Evolutionary conservation across 805 yeast species (phyloP).

Genomic region (Ogataea parapolymorpha): DNA sequence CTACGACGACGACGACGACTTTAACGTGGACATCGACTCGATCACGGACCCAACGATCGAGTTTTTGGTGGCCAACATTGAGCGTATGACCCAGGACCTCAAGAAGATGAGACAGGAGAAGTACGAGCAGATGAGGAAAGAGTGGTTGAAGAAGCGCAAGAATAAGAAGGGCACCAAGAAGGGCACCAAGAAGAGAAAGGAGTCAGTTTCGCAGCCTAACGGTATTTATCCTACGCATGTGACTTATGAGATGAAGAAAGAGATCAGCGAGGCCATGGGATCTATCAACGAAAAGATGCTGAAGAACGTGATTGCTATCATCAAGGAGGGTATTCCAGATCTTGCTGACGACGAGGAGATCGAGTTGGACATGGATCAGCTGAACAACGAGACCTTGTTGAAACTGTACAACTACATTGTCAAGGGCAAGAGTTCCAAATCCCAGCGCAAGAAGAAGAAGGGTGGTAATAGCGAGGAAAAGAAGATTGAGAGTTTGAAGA

Average conservation of each 20-base stretch:
- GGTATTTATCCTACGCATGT: conserved; percentile 42
- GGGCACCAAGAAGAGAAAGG: conserved; percentile 23
- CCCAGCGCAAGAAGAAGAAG: conserved; percentile 40
- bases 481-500: conserved; percentile 69
- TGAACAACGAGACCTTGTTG: conserved; percentile 78
- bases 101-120: conserved; percentile 78
- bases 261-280: conserved; percentile 81
- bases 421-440: conserved; percentile 39
- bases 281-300: conserved; percentile 73
- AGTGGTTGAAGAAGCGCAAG: conserved; percentile 51
- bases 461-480: conserved; percentile 64
- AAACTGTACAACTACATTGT: conserved; percentile 83
- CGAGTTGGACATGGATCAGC: conserved; percentile 91
- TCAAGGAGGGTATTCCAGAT: conserved; percentile 72
- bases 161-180: conserved; percentile 39
- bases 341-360: conserved; percentile 83
- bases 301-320: conserved; percentile 78
- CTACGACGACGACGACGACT: conserved; percentile 44
- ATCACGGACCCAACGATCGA: conserved; percentile 88
- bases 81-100: conserved; percentile 80
- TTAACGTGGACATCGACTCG: conserved; percentile 56
- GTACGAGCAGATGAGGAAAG: conserved; percentile 61
- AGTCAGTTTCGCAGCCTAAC: conserved; percentile 12
- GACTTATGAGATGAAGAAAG: conserved; percentile 95
- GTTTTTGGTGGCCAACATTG: conserved; percentile 81